phyloP scores from a whole-genome alignment of 1,284 basidiomycete species.

The Malassezia dermatis region DNA sequence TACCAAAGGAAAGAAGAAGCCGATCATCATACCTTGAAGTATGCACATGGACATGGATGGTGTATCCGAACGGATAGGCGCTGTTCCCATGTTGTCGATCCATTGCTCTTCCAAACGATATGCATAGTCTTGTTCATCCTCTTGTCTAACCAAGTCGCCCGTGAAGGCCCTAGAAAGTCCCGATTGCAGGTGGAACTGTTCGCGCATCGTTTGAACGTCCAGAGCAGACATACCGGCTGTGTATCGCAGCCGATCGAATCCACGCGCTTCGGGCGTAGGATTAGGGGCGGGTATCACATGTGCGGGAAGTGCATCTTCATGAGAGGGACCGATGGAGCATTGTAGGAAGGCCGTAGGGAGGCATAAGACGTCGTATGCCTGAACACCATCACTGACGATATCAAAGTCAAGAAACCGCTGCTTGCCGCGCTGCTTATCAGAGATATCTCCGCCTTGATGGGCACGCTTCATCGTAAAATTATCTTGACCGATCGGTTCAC shows the following conservation, averaged over 20 bases:
- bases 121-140: conserved; percentile 18
- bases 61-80: neutral
- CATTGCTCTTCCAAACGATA: conserved; percentile 21
- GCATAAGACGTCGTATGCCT: neutral
- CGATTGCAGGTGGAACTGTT: conserved; percentile 15
- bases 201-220: conserved; percentile 21
- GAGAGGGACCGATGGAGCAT: conserved; percentile 5
- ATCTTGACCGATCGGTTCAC: neutral
- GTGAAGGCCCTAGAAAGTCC: conserved; percentile 4
- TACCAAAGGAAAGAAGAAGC: conserved; percentile 21
- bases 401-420: conserved; percentile 1
- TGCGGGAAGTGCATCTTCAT: neutral
- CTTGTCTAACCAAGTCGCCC: conserved; percentile 17
- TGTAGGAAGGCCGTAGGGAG: conserved; percentile 13
- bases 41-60: neutral
- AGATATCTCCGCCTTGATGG: neutral
- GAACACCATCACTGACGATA: neutral
- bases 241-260: conserved; percentile 19
- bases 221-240: conserved; percentile 19
- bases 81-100: conserved; percentile 19
- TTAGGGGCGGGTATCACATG: neutral
- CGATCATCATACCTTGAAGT: conserved; percentile 15
- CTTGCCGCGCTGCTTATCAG: conserved; percentile 8
- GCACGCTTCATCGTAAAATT: neutral
- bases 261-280: conserved; percentile 12